Evolutionary conservation across 176 grass and related monocot genomes (phyloP), one percentile per base, ranked within the genome.

Genomic region (Hyparrhenia diplandra): DNA sequence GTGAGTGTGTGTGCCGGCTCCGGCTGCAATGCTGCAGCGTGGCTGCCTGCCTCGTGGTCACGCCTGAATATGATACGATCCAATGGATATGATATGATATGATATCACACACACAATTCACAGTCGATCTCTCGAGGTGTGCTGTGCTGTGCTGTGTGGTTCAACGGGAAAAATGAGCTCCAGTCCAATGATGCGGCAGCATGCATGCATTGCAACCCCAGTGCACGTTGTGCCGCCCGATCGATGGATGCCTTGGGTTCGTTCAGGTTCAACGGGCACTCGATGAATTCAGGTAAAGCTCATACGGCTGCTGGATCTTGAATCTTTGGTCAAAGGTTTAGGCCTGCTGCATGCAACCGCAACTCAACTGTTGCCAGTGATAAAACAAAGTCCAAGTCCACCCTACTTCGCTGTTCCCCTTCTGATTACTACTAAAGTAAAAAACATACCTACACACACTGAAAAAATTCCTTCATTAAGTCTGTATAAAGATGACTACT

Each of bases 281-380:
- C 3, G 17, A 35, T 31, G 11, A 51, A 23, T n/a, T 67, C 76
- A 25, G 13, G 49, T 9, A 2, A 55, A 66, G 20, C 42, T n/a
- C n/a, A 57, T 41, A 25, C 25, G 55, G n/a, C 31, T 18, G 42
- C 40, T 25, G 73, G 47, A 86, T 80, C 59, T 73, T 74, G 60
- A 57, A 66, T 80, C 59, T 67, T 66, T 58, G 45, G 84, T 86
- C 84, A 80, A 80, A n/a, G n/a, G 30, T 72, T 31, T 64, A 51
- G 67, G 77, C 32, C 37, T 32, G n/a, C n/a, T n/a, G n/a, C 34
- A 4, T 36, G 67, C 42, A 64, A 39, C 32, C 36, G 41, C 30
- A 71, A 54, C 60, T 13, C n/a, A 70, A 70, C 67, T 79, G 75
- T 85, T 67, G 40, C 12, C 40, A 64, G 59, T 45, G 23, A 49